A percentile compares a stretch with the other conserved stretches of the same genome.
These are phyloP conservation scores for Monascus ruber DNA, from an alignment of 2,329 filamentous ascomycete genomes.

Conservation along the genomic window DNA sequence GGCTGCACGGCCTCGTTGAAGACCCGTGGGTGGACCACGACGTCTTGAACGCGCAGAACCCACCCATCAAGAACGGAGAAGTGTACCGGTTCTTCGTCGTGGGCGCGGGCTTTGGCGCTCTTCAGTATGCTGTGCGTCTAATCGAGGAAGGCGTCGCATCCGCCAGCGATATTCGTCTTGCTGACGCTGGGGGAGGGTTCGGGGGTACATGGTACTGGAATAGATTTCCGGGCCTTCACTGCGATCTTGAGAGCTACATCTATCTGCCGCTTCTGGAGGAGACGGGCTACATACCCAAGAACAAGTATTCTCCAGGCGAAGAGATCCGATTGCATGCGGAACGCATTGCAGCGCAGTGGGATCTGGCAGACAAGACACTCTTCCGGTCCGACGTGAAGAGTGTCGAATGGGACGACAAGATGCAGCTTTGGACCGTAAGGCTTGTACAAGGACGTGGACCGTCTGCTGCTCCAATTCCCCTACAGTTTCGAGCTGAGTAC, in stretches of 20 bases:
- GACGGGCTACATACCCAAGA: slow-evolving; percentile 46
- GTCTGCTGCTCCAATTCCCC: slow-evolving; percentile 9
- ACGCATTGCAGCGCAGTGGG: slow-evolving; percentile 34
- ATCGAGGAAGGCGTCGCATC: slow-evolving; percentile 1
- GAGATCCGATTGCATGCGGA: slow-evolving; percentile 39
- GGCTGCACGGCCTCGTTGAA: not conserved
- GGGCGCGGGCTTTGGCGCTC: slow-evolving; percentile 29
- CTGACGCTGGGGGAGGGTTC: slow-evolving; percentile 37
- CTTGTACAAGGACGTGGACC: not conserved
- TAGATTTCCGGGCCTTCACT: slow-evolving; percentile 38
- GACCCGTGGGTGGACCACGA: not conserved
- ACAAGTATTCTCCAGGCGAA: slow-evolving; percentile 35
- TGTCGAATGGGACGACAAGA: slow-evolving; percentile 38
- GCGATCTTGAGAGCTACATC: slow-evolving; percentile 49
- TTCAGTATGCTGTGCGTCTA: slow-evolving; percentile 3
- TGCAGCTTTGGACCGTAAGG: slow-evolving; percentile 20
- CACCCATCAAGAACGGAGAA: not conserved
- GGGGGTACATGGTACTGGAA: slow-evolving; percentile 42
- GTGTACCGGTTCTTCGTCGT: slow-evolving; percentile 20
- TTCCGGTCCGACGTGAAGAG: slow-evolving; percentile 37
- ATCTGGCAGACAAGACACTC: slow-evolving; percentile 31
- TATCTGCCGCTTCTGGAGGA: slow-evolving; percentile 53
- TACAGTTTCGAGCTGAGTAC: slow-evolving; percentile 26
- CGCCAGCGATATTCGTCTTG: slow-evolving; percentile 26
- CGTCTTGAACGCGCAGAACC: not conserved